Conservation (phyloP, 805 yeast species). For the Hanseniaspora lindneri region DNA sequence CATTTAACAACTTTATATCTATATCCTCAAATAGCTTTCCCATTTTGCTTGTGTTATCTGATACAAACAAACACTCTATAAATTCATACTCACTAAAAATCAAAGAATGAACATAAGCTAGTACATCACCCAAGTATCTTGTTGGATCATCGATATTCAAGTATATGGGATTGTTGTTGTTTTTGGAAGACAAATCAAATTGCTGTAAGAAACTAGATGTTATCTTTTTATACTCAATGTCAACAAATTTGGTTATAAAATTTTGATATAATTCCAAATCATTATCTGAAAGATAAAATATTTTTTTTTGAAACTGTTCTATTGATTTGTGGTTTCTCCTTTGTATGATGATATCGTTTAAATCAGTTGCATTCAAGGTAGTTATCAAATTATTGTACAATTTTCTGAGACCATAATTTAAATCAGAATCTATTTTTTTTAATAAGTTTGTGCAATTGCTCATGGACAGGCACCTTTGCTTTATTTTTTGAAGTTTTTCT, state of each 20-base stretch:
- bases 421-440: constrained; percentile 40
- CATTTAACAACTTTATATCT: constrained; percentile 25
- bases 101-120: constrained; percentile 78
- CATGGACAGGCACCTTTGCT: constrained; percentile 55
- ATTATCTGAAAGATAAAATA: constrained; percentile 27
- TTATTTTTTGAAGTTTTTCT: constrained; percentile 50
- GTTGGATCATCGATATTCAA: constrained; percentile 68
- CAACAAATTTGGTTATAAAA: constrained; percentile 51
- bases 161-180: constrained; percentile 39
- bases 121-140: constrained; percentile 70
- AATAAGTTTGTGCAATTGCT: constrained; percentile 61
- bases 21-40: constrained; percentile 20
- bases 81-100: constrained; percentile 81
- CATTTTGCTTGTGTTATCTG: constrained; percentile 17
- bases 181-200: constrained; percentile 28
- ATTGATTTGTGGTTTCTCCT: constrained; percentile 18
- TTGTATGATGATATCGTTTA: constrained; percentile 18
- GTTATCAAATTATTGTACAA: constrained; percentile 35
- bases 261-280: constrained; percentile 44
- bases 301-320: constrained; percentile 27
- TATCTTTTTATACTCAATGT: constrained; percentile 53
- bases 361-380: constrained; percentile 23
- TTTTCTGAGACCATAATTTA: constrained; percentile 44
- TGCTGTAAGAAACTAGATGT: constrained; percentile 58
- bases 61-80: constrained; percentile 44